A percentile compares a stretch with the other conserved stretches of the same genome.
Conservation (phyloP, 73 alveolate genomes). For the Halteria grandinella region DNA sequence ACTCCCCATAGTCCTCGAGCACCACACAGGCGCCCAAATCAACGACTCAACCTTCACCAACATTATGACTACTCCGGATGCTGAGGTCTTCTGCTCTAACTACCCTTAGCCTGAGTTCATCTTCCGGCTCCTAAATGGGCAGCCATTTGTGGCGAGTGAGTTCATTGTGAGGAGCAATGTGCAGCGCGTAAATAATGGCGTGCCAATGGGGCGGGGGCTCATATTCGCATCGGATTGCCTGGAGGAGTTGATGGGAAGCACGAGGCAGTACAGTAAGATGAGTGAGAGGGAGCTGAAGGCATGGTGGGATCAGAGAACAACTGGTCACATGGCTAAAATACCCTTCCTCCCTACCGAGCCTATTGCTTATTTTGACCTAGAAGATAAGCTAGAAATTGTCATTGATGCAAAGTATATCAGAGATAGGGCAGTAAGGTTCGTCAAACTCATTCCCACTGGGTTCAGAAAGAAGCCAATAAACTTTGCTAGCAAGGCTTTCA, state of each 20-base stretch:
- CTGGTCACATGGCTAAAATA: neutral
- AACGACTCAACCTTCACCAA: constrained; percentile 23
- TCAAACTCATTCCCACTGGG: constrained; percentile 44
- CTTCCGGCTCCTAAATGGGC: constrained; percentile 7
- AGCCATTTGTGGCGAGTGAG: constrained; percentile 10
- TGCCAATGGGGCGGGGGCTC: constrained; percentile 54
- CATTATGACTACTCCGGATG: constrained; percentile 27
- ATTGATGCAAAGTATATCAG: neutral
- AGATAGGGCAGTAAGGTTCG: constrained; percentile 1
- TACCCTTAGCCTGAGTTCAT: constrained; percentile 58
- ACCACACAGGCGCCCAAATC: constrained; percentile 31
- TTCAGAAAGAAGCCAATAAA: constrained; percentile 54
- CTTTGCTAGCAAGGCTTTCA: constrained; percentile 42
- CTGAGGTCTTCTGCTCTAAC: constrained; percentile 47
- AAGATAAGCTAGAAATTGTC: constrained; percentile 23
- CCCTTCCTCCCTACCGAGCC: constrained; percentile 55
- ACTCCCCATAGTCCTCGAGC: constrained; percentile 47
- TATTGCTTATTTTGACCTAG: constrained; percentile 50
- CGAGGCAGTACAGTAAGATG: constrained; percentile 26
- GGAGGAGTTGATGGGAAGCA: constrained; percentile 26
- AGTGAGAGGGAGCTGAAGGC: constrained; percentile 8
- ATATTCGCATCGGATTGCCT: constrained; percentile 41
- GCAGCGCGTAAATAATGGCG: constrained; percentile 42
- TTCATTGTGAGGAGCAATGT: constrained; percentile 45
- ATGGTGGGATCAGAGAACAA: constrained; percentile 46